Evolutionary conservation across 345 rosid genomes (phyloP), one percentile per base, ranked within the genome.

Genomic region (Garcia nutans): DNA sequence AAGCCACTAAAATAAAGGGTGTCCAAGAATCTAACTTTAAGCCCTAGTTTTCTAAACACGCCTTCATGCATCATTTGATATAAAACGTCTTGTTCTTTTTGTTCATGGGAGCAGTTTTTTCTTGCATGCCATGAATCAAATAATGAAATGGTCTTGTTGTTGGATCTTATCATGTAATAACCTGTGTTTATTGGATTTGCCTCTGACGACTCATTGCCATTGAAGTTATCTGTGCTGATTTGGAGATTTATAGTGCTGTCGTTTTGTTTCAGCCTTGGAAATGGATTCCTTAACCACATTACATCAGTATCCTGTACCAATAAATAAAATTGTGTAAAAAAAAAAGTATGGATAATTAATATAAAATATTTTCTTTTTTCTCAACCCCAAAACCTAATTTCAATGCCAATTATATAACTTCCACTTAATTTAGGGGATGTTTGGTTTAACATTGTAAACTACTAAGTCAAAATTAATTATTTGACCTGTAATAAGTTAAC

Each of bases 51-150:
- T 10, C 24, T 19, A 6, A 82, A 80, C 41, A 71, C 45, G 26
- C 94, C 96, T 0, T 70, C 52, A 20, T 52, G 81, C 50, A 86
- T 62, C 33, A 95, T 83, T 5, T 81, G 68, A 42, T 76, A 2
- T 42, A 93, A 80, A 41, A 93, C 96, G 26, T 95, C 97, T 69
- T 93, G 97, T 63, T 95, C 97, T 76, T 91, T 92, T 81, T 71
- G 71, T 3, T 92, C 89, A 0, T 78, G 74, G 11, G 96, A 83
- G 3, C 80, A 86, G 68, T 87, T 86, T 71, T 87, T 93, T 80
- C 65, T 80, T 41, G 81, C 83, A 31, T 93, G 89, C 97, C 97
- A 95, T 41, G 68, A 55, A 2, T 87, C 80, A 57, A 91, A 90
- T 45, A 95, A 71, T 10, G 88, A 74, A 24, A 91, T 79, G 44